phyloP scores from a whole-genome alignment of 1,284 basidiomycete genomes.

The Boletus mariae region DNA sequence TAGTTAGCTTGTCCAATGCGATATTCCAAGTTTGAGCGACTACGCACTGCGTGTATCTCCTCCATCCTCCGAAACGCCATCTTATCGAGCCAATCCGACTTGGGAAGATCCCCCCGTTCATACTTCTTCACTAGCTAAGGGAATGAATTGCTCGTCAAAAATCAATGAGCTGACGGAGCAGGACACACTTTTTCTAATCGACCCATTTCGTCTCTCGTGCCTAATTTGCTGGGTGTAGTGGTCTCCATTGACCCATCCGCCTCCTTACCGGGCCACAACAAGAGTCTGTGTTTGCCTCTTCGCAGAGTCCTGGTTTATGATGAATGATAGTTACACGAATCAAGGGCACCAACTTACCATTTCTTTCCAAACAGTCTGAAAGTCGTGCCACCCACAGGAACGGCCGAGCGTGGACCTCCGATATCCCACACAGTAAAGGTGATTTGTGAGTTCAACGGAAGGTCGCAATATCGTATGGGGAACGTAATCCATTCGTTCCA shows the following conservation, averaged over 20 bases:
- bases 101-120: slow-evolving; percentile 89
- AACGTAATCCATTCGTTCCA: slow-evolving; percentile 96
- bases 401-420: slow-evolving; percentile 68
- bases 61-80: slow-evolving; percentile 92
- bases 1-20: neutral
- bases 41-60: slow-evolving; percentile 79
- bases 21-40: neutral
- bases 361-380: slow-evolving; percentile 90
- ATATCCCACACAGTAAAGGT: slow-evolving; percentile 96
- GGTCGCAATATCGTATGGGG: slow-evolving; percentile 87
- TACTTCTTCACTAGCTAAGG: slow-evolving; percentile 92
- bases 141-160: neutral
- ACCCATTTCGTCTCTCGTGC: slow-evolving; percentile 86
- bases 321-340: slow-evolving; percentile 3
- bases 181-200: slow-evolving; percentile 82
- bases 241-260: slow-evolving; percentile 84
- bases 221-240: slow-evolving; percentile 83
- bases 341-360: slow-evolving; percentile 48
- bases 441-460: slow-evolving; percentile 85
- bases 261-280: slow-evolving; percentile 78
- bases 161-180: neutral
- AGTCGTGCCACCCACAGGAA: slow-evolving; percentile 86
- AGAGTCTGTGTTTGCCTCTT: slow-evolving; percentile 86
- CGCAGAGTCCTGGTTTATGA: slow-evolving; percentile 71
- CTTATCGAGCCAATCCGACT: slow-evolving; percentile 95